Conservation (phyloP, 371 early-diverging fungal species). For the Mucor mucedo region DNA sequence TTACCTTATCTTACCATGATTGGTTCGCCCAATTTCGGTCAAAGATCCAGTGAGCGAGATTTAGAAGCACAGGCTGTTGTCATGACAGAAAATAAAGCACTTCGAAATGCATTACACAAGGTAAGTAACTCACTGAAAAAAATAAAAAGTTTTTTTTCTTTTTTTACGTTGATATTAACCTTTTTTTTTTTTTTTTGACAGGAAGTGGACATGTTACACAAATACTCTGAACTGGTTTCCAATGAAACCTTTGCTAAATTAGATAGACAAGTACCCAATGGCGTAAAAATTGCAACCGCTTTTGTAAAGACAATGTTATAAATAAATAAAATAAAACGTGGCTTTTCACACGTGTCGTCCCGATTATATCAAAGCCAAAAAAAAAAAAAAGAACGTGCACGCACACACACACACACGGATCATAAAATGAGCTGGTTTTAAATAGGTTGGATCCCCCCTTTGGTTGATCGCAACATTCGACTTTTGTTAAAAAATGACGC, state of each 20-base stretch:
- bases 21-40: slow-evolving; percentile 93
- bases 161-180: background rate
- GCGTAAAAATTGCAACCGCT: slow-evolving; percentile 52
- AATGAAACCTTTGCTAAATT: slow-evolving; percentile 41
- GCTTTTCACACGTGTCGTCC: too few species aligned
- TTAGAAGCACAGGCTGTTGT: slow-evolving; percentile 87
- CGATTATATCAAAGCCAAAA: too few species aligned
- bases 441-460: too few species aligned
- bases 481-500: too few species aligned
- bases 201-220: slow-evolving; percentile 53
- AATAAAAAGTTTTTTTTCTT: background rate
- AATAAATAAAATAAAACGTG: background rate
- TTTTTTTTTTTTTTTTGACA: slow-evolving; percentile 10
- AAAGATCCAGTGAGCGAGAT: slow-evolving; percentile 88
- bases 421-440: too few species aligned
- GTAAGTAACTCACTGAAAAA: slow-evolving; percentile 33
- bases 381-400: too few species aligned
- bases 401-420: too few species aligned
- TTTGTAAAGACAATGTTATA: slow-evolving; percentile 59
- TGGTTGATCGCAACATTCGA: too few species aligned
- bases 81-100: slow-evolving; percentile 60
- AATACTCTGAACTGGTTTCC: slow-evolving; percentile 42
- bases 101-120: slow-evolving; percentile 66
- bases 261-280: slow-evolving; percentile 53
- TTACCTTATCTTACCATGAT: slow-evolving; percentile 77